These are phyloP conservation scores for Colletotrichum sublineola DNA, from an alignment of 2,329 filamentous ascomycete species.

Conservation along the genomic window DNA sequence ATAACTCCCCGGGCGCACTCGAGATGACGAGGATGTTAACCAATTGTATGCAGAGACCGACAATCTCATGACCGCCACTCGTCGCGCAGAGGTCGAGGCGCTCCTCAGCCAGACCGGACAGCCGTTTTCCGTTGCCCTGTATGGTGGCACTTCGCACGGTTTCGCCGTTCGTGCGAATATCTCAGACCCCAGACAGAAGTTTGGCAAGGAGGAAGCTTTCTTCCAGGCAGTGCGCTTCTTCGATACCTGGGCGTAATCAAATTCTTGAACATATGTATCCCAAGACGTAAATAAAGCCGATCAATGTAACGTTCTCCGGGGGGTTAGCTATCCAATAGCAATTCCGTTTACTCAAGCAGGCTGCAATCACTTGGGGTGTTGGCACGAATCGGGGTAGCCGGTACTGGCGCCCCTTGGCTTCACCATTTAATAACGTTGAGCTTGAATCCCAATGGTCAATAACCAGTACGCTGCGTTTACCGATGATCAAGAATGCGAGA, in stretches of 20 bases:
- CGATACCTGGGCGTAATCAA: constrained; percentile 59
- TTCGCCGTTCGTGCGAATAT: constrained; percentile 79
- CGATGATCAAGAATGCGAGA: too few species aligned
- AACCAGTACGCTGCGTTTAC: not conserved
- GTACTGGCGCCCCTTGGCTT: not conserved
- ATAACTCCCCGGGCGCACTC: not conserved
- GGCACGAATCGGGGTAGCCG: not conserved
- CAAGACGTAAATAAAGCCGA: too few species aligned
- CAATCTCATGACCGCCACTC: constrained; percentile 67
- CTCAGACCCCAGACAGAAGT: constrained; percentile 65
- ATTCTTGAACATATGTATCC: not conserved
- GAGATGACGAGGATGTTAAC: constrained; percentile 9
- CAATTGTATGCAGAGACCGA: constrained; percentile 64
- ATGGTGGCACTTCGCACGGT: constrained; percentile 77
- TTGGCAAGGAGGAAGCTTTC: constrained; percentile 84
- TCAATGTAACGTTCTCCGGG: too few species aligned
- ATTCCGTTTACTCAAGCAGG: not conserved
- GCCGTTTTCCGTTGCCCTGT: constrained; percentile 78
- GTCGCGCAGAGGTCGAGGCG: constrained; percentile 68
- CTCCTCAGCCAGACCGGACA: constrained; percentile 66
- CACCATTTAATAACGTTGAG: too few species aligned
- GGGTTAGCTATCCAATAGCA: too few species aligned
- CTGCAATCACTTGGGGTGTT: not conserved
- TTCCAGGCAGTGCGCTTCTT: constrained; percentile 83
- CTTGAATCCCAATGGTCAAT: not conserved